A percentile compares a stretch with the other conserved stretches of the same genome.
phyloP scores from a whole-genome alignment of 495 filamentous ascomycete genomes.

The Aspergillus conjunctus region DNA sequence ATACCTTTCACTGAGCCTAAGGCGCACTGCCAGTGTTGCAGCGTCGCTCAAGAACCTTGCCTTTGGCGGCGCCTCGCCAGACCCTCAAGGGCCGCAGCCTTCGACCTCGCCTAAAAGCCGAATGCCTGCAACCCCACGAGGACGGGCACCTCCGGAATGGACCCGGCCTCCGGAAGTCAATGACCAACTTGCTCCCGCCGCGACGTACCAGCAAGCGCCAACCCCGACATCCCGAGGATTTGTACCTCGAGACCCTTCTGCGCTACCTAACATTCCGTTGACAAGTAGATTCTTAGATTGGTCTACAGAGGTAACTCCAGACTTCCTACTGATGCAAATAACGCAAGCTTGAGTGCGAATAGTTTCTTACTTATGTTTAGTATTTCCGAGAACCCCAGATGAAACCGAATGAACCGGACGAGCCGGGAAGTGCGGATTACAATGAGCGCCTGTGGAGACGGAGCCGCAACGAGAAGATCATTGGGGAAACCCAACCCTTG shows the following conservation, averaged over 20 bases:
- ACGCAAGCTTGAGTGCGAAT: conserved; percentile 20
- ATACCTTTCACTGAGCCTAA: conserved; percentile 64
- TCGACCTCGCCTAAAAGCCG: conserved; percentile 42
- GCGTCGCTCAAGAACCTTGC: conserved; percentile 70
- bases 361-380: conserved; percentile 44
- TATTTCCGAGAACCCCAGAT: conserved; percentile 99
- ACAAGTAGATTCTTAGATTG: conserved; percentile 86
- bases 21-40: conserved; percentile 71
- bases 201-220: conserved; percentile 73
- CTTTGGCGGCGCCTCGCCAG: conserved; percentile 52
- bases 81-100: conserved; percentile 32
- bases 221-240: conserved; percentile 76
- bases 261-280: conserved; percentile 67
- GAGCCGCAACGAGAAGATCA: conserved; percentile 88
- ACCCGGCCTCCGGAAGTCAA: conserved; percentile 75
- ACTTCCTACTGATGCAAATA: conserved; percentile 24
- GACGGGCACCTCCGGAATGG: conserved; percentile 69
- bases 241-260: conserved; percentile 56
- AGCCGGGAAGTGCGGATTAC: conserved; percentile 96
- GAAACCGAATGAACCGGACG: conserved; percentile 92
- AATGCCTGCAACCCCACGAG: conserved; percentile 52
- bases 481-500: conserved; percentile 87
- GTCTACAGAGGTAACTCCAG: conserved; percentile 74
- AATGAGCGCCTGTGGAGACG: conserved; percentile 93
- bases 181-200: conserved; percentile 66